A percentile compares a stretch with the other conserved stretches of the same genome.
These are phyloP conservation scores for Saturnispora dispora DNA, from an alignment of 805 yeast genomes.

Conservation along the genomic window DNA sequence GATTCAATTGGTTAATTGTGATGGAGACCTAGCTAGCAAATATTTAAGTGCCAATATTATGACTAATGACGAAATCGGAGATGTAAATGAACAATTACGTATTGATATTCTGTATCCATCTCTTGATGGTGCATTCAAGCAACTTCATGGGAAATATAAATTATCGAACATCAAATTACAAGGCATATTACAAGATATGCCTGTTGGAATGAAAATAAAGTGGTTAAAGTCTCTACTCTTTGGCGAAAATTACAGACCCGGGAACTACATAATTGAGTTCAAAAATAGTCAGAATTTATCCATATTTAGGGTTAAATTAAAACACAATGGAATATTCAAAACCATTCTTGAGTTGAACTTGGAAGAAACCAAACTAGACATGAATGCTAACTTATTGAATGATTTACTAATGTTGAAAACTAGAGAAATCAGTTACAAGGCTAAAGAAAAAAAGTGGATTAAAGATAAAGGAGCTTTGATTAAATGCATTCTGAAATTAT, in stretches of 20 bases:
- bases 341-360: background rate
- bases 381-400: conserved; percentile 9
- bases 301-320: background rate
- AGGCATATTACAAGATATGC: background rate
- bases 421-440: background rate
- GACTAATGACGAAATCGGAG: background rate
- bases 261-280: conserved; percentile 3
- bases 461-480: background rate
- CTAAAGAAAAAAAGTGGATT: background rate
- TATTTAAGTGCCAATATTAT: background rate
- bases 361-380: background rate
- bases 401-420: conserved; percentile 3
- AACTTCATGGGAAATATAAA: background rate
- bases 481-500: background rate
- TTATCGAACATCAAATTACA: background rate
- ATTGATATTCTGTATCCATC: background rate
- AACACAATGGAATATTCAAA: conserved; percentile 10
- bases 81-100: background rate
- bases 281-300: background rate
- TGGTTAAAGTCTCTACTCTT: conserved; percentile 9
- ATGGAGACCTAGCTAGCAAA: background rate
- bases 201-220: background rate
- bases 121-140: conserved; percentile 1
- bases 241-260: conserved; percentile 4
- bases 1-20: background rate